These are phyloP conservation scores for Saccharomyces kudriavzevii DNA, from an alignment of 805 yeast genomes.

Conservation along the genomic window DNA sequence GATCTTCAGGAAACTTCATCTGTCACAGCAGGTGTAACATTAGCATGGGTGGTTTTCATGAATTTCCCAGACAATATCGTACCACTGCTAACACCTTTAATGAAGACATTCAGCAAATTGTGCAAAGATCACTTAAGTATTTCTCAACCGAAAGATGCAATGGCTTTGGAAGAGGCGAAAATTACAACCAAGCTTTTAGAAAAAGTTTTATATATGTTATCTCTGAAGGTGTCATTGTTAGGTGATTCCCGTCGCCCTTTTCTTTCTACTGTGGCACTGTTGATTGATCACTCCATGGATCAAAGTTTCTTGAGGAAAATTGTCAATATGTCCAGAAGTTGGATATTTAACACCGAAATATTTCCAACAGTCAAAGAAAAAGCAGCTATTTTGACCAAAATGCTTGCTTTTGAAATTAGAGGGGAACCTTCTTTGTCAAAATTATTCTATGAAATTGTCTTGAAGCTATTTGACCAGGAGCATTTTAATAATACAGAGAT, in stretches of 20 bases:
- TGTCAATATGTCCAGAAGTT: constrained; percentile 66
- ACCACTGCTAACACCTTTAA: constrained; percentile 61
- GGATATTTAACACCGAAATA: constrained; percentile 84
- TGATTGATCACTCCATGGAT: constrained; percentile 82
- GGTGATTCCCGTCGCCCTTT: constrained; percentile 93
- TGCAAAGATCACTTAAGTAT: constrained; percentile 78
- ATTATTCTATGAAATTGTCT: constrained; percentile 76
- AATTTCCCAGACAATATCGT: constrained; percentile 69
- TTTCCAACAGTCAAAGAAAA: constrained; percentile 95
- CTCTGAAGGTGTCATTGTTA: constrained; percentile 72
- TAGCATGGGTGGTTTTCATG: constrained; percentile 72
- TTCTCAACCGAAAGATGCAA: constrained; percentile 35
- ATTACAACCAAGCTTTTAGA: constrained; percentile 71
- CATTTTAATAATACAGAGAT: constrained; percentile 74
- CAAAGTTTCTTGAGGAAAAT: constrained; percentile 65
- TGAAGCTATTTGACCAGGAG: constrained; percentile 79
- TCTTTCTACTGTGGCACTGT: constrained; percentile 74
- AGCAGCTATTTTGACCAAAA: constrained; percentile 85
- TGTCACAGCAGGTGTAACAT: constrained; percentile 79
- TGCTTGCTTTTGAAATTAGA: constrained; percentile 85
- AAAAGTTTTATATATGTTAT: constrained; percentile 66
- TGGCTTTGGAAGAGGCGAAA: constrained; percentile 59
- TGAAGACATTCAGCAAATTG: constrained; percentile 82
- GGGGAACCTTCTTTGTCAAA: constrained; percentile 74
- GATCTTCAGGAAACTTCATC: constrained; percentile 68